phyloP scores from a whole-genome alignment of 306 rosid genomes.

The Malus sylvestris region DNA sequence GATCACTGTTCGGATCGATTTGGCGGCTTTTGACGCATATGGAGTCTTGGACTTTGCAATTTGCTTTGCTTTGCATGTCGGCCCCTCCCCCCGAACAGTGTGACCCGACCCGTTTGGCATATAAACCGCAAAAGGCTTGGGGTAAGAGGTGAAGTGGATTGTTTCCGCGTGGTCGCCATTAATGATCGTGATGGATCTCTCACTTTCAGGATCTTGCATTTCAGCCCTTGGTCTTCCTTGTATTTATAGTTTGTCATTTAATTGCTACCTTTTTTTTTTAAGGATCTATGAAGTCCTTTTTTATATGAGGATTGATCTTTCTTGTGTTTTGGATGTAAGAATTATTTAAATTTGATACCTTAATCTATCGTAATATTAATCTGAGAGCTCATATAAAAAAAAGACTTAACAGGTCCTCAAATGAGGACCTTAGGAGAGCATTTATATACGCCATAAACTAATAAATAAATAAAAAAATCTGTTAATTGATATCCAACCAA shows the following conservation, averaged over 20 bases:
- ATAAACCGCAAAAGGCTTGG: neutral
- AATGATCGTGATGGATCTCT: slow-evolving; percentile 44
- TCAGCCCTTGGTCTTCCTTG: neutral
- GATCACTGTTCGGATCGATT: neutral
- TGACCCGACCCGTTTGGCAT: neutral
- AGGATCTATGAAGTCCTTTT: neutral
- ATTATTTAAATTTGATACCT: too few species aligned
- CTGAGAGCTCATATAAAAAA: too few species aligned
- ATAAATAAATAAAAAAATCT: too few species aligned
- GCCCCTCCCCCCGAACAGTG: neutral
- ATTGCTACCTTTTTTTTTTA: neutral
- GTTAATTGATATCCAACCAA: neutral
- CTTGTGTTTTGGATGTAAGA: too few species aligned
- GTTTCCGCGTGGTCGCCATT: slow-evolving; percentile 56
- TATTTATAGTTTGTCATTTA: neutral
- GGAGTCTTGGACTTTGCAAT: neutral
- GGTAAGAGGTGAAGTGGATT: slow-evolving; percentile 35
- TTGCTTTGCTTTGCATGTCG: neutral
- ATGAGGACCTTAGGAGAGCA: too few species aligned
- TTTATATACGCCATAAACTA: neutral
- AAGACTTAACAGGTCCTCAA: too few species aligned
- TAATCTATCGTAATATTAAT: too few species aligned
- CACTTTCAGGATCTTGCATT: slow-evolving; percentile 10
- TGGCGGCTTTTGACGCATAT: neutral
- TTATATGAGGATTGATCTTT: neutral